phyloP scores from a whole-genome alignment of 495 filamentous ascomycete species.

The Penicillium salamii region DNA sequence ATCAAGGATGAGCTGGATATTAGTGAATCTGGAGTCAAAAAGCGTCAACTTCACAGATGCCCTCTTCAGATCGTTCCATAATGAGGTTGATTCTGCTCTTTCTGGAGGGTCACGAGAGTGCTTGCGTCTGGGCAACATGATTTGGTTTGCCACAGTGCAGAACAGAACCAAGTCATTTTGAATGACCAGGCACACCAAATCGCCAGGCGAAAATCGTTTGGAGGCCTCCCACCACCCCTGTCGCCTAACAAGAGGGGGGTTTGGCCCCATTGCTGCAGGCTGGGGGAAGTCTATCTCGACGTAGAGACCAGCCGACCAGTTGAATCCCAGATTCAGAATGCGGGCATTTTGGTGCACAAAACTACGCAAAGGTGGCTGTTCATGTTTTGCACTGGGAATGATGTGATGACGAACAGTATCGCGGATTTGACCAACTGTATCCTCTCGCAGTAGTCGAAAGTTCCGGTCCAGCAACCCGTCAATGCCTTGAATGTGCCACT shows the following conservation, averaged over 20 bases:
- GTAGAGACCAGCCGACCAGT: slow-evolving; percentile 50
- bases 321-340: slow-evolving; percentile 37
- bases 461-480: slow-evolving; percentile 64
- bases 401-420: slow-evolving; percentile 26
- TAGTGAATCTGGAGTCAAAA: background rate
- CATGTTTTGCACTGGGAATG: background rate
- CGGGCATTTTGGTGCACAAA: slow-evolving; percentile 39
- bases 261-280: slow-evolving; percentile 34
- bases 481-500: slow-evolving; percentile 57
- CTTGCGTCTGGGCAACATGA: background rate
- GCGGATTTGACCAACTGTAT: slow-evolving; percentile 37
- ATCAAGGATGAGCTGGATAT: background rate
- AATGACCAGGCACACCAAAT: slow-evolving; percentile 56
- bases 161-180: background rate
- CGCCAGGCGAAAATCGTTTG: slow-evolving; percentile 54
- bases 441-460: slow-evolving; percentile 49
- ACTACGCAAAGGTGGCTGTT: slow-evolving; percentile 16
- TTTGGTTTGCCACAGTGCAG: background rate
- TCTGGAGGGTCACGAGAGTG: background rate
- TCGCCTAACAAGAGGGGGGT: slow-evolving; percentile 25
- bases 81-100: background rate
- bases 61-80: background rate
- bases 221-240: slow-evolving; percentile 60
- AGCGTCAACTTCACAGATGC: background rate
- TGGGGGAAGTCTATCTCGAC: slow-evolving; percentile 57